A percentile compares a stretch with the other conserved stretches of the same genome.
These are phyloP conservation scores for Lophium mytilinum DNA, from an alignment of 495 filamentous ascomycete genomes.

Conservation along the genomic window DNA sequence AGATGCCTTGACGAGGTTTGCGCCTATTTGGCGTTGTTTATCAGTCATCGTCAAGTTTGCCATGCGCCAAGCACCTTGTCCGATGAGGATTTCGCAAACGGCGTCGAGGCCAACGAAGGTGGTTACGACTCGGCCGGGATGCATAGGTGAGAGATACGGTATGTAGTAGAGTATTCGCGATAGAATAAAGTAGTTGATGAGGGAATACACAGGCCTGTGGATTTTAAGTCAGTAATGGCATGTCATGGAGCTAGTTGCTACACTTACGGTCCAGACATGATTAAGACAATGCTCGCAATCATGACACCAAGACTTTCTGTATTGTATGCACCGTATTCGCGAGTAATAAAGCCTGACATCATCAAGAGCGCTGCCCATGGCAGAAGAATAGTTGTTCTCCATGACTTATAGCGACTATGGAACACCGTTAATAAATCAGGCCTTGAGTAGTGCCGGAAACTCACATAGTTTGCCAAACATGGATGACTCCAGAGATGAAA, in stretches of 20 bases:
- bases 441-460: constrained; percentile 12
- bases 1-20: constrained; percentile 54
- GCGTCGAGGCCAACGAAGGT: constrained; percentile 62
- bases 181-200: constrained; percentile 67
- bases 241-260: neutral
- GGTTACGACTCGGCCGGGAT: constrained; percentile 66
- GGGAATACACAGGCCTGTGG: constrained; percentile 59
- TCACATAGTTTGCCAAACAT: constrained; percentile 58
- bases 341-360: constrained; percentile 21
- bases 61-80: constrained; percentile 55
- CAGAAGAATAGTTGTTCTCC: constrained; percentile 25
- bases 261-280: constrained; percentile 27
- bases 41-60: constrained; percentile 42
- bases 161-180: constrained; percentile 72
- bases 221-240: neutral
- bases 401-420: constrained; percentile 26
- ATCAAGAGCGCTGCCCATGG: constrained; percentile 26
- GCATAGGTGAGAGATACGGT: constrained; percentile 67
- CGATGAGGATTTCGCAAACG: constrained; percentile 59
- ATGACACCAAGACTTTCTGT: constrained; percentile 16
- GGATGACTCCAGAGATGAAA: constrained; percentile 46
- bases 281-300: constrained; percentile 24
- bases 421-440: neutral
- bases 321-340: constrained; percentile 23
- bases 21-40: constrained; percentile 44